Evolutionary conservation across 2,329 filamentous ascomycete genomes (phyloP), one percentile per base, ranked within the genome.

Genomic region (Phyllosticta capitalensis): DNA sequence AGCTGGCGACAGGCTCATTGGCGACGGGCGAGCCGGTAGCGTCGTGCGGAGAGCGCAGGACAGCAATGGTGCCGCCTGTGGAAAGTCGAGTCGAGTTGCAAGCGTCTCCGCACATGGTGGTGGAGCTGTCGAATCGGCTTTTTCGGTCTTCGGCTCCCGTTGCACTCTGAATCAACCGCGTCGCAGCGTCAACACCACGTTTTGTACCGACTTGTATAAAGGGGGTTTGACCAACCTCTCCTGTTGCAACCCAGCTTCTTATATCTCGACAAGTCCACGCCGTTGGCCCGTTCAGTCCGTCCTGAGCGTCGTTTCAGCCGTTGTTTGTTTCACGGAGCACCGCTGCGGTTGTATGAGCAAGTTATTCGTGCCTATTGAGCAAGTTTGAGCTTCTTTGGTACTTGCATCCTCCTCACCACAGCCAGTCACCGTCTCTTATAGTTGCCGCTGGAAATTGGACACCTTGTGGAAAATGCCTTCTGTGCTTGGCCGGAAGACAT

Each of bases 61-160:
- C 55, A 21, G 59, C 59, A 14, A 61, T 58, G 51, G 59, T 58
- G 55, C 59, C 59, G 38, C 59, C 59, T 5, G 52, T 24, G 17
- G 59, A 61, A 30, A 53, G 21, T 2, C 54, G 50, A 22, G 55
- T 24, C 45, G 38, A 55, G 38, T 55, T 54, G 55, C 55, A 51
- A n/a, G 17, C 9, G 45, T 55, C 58, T 48, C 38, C 45, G 54
- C 59, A 61, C 59, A 61, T 61, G 24, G 4, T 61, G 14, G 24
- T 26, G 4, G 24, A 26, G 14, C 30, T 38, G 14, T n/a, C 38
- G 38, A 45, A 45, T 45, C 51, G 51, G 51, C 14, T 1, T 17
- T 24, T 6, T 24, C 26, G 21, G 22, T 21, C 22, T 24, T 5
- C 21, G 51, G 26, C 14, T 21, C 14, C 10, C 21, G 51, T 24